Percentiles rank a stretch among this genome's conserved stretches.
phyloP scores from a whole-genome alignment of 2,329 filamentous ascomycete species.

The Cryphonectria parasitica region DNA sequence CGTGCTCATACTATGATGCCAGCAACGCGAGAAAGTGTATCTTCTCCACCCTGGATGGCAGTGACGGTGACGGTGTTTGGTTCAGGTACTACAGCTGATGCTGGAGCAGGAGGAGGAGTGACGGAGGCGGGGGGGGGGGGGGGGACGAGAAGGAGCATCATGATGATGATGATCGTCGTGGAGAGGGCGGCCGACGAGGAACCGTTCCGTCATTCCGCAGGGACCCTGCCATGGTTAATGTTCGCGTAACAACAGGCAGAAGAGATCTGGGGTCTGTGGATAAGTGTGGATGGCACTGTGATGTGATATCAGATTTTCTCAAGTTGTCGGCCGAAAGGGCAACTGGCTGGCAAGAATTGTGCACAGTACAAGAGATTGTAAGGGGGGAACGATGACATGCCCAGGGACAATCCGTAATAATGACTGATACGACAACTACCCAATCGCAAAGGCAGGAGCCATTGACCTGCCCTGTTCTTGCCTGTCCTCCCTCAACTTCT shows the following conservation, averaged over 20 bases:
- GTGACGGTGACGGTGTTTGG: not conserved
- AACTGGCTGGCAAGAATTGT: not conserved
- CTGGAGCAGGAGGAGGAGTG: not conserved
- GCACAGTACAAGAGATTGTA: constrained; percentile 17
- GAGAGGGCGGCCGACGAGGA: constrained; percentile 10
- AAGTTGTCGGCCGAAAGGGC: not conserved
- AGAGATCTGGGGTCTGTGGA: not conserved
- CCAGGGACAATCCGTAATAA: not conserved
- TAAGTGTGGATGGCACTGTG: not conserved
- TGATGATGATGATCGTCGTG: not conserved
- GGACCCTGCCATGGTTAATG: not conserved
- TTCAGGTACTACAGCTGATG: not conserved
- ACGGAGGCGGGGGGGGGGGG: not conserved
- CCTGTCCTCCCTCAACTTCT: constrained; percentile 1
- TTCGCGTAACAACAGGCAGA: not conserved
- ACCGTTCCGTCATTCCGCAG: constrained; percentile 10
- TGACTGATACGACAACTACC: not conserved
- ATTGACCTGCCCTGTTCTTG: not conserved
- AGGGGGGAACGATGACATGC: constrained; percentile 5
- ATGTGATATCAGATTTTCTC: not conserved
- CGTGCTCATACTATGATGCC: not conserved
- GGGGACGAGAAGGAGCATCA: not conserved
- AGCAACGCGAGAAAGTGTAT: not conserved
- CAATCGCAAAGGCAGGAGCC: constrained; percentile 20
- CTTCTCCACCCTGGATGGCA: not conserved